Percentiles rank a stretch among this genome's conserved stretches.
Conservation (phyloP, 2,329 filamentous ascomycete genomes). For the Pseudocercospora cruenta region DNA sequence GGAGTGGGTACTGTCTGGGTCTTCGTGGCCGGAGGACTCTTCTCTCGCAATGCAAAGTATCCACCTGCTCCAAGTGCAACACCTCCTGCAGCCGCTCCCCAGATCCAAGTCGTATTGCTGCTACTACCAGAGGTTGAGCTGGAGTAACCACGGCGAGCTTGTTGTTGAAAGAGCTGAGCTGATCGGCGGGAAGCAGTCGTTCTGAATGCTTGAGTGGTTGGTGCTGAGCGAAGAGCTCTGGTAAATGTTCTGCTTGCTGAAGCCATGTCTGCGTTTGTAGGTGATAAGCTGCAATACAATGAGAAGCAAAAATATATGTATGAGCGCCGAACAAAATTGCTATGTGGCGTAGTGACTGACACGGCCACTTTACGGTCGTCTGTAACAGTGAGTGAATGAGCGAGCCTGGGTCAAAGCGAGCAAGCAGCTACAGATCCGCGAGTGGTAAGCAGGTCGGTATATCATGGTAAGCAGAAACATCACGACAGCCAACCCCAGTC, state of each 20-base stretch:
- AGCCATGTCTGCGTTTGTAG: constrained; percentile 39
- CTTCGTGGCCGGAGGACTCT: constrained; percentile 45
- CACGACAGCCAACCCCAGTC: neutral
- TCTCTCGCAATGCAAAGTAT: constrained; percentile 67
- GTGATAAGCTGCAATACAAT: neutral
- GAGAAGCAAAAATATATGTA: neutral
- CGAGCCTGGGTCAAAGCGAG: neutral
- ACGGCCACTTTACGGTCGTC: neutral
- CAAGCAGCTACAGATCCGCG: neutral
- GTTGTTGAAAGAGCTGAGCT: constrained; percentile 70
- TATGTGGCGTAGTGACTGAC: neutral
- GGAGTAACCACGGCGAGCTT: constrained; percentile 78
- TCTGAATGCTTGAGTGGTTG: constrained; percentile 56
- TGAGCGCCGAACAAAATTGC: neutral
- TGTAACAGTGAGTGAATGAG: neutral
- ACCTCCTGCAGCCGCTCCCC: constrained; percentile 62
- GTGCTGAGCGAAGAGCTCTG: constrained; percentile 48
- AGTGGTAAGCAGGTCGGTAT: constrained; percentile 1
- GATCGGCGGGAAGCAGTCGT: constrained; percentile 59
- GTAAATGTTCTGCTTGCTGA: constrained; percentile 43
- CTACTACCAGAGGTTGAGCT: constrained; percentile 32
- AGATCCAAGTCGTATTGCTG: constrained; percentile 52
- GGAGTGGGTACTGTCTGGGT: constrained; percentile 64
- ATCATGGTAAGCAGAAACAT: constrained; percentile 5
- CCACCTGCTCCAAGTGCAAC: constrained; percentile 67